Evolutionary conservation across 345 rosid genomes (phyloP).

Genomic region (rapeseed (Brassica napus)): DNA sequence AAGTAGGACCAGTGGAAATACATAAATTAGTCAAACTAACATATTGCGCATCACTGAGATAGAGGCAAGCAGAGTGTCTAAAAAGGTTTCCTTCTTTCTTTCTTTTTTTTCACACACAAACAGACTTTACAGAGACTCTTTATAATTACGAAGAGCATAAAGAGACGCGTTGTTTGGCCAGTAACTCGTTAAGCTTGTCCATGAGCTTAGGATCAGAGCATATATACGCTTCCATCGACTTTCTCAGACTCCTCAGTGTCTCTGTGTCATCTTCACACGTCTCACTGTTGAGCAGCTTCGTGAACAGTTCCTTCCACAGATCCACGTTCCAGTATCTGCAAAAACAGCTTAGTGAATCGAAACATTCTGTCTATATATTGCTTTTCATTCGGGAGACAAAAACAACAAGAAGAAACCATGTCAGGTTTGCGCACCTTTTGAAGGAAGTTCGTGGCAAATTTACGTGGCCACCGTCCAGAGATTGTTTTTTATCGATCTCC

Average conservation of each 20-base stretch:
- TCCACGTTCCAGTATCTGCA: conserved; percentile 82
- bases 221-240: conserved; percentile 62
- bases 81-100: conserved; percentile 5
- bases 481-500: conserved; percentile 61
- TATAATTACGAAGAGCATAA: conserved; percentile 55
- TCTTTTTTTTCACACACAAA: not conserved
- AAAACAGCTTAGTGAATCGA: not conserved
- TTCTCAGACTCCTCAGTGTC: conserved; percentile 58
- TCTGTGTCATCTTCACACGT: conserved; percentile 43
- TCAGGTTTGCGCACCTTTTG: conserved; percentile 52
- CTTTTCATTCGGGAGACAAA: not conserved
- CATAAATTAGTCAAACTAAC: not conserved
- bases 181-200: conserved; percentile 66
- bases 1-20: not conserved
- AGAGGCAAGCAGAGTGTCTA: not conserved
- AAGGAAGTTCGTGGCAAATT: conserved; percentile 65
- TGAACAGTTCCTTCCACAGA: conserved; percentile 73
- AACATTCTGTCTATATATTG: not conserved
- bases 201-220: conserved; percentile 56
- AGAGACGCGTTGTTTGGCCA: conserved; percentile 70
- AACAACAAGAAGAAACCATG: not conserved
- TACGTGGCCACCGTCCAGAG: conserved; percentile 49
- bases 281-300: conserved; percentile 61
- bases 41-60: not conserved
- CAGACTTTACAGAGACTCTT: conserved; percentile 16